These are phyloP conservation scores for Neofusicoccum parvum DNA, from an alignment of 2,329 filamentous ascomycete genomes.

Conservation along the genomic window DNA sequence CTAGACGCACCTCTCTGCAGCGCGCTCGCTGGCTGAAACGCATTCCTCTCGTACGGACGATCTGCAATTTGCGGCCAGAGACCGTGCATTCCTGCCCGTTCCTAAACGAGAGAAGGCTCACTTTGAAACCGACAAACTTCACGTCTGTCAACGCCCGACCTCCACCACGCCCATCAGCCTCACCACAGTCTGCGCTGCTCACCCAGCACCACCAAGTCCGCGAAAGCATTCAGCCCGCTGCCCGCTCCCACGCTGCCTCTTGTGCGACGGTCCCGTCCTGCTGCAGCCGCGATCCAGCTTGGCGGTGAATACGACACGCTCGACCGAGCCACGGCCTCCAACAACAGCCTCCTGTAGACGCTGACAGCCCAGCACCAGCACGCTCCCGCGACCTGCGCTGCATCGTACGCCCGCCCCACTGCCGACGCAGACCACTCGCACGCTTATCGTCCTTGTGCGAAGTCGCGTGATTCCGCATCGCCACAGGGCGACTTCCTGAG, in stretches of 20 bases:
- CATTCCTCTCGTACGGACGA: slow-evolving; percentile 21
- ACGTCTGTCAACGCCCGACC: slow-evolving; percentile 24
- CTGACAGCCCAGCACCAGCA: slow-evolving; percentile 19
- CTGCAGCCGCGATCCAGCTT: slow-evolving; percentile 28
- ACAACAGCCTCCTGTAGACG: slow-evolving; percentile 30
- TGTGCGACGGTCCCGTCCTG: slow-evolving; percentile 20
- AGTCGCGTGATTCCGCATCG: slow-evolving; percentile 39
- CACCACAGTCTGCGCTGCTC: slow-evolving; percentile 18
- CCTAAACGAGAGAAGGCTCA: slow-evolving; percentile 26
- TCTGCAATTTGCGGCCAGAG: slow-evolving; percentile 22
- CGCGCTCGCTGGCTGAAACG: slow-evolving; percentile 19
- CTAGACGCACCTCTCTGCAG: slow-evolving; percentile 15
- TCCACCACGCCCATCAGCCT: slow-evolving; percentile 21
- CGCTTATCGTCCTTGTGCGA: slow-evolving; percentile 29
- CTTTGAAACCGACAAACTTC: slow-evolving; percentile 26
- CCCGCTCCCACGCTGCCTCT: slow-evolving; percentile 3
- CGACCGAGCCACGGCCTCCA: slow-evolving; percentile 26
- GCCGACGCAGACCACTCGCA: slow-evolving; percentile 29
- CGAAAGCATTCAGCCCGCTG: slow-evolving; percentile 1
- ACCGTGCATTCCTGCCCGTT: slow-evolving; percentile 25
- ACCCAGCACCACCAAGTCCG: slow-evolving; percentile 6
- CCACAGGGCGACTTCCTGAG: slow-evolving; percentile 40
- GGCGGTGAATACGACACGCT: slow-evolving; percentile 38
- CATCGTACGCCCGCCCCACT: slow-evolving; percentile 33
- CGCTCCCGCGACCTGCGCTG: slow-evolving; percentile 25